Evolutionary conservation across 192 early-diverging fungal species (phyloP).

Genomic region (Gaertneriomyces semiglobifer): DNA sequence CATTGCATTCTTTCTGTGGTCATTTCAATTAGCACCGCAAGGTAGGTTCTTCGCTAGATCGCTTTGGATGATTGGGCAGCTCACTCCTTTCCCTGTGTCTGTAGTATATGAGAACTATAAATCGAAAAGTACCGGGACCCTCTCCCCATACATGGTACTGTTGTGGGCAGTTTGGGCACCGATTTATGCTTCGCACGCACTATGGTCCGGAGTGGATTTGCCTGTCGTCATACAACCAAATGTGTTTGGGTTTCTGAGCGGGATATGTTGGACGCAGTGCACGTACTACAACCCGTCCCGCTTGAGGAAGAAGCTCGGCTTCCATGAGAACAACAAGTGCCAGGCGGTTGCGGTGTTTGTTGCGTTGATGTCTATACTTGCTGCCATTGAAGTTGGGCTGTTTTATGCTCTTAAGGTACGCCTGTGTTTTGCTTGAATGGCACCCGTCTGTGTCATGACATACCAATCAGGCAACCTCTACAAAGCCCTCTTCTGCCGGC

Average conservation of each 20-base stretch:
- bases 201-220: conserved; percentile 6
- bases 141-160: conserved; percentile 17
- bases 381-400: conserved; percentile 14
- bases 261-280: conserved; percentile 25
- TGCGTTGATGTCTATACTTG: conserved; percentile 1
- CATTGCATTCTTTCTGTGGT: conserved; percentile 25
- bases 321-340: neutral
- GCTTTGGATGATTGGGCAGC: neutral
- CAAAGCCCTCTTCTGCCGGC: neutral
- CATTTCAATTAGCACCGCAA: conserved; percentile 27
- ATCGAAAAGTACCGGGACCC: neutral
- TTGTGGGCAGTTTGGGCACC: conserved; percentile 32
- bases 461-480: neutral
- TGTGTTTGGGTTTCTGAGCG: conserved; percentile 26
- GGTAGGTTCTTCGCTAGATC: conserved; percentile 16
- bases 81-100: neutral
- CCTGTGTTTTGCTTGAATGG: neutral
- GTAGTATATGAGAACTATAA: conserved; percentile 19
- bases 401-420: conserved; percentile 17
- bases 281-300: conserved; percentile 12
- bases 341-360: conserved; percentile 1
- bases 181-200: conserved; percentile 12
- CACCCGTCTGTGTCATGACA: neutral
- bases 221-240: conserved; percentile 27
- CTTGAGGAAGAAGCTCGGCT: neutral